A percentile compares a stretch with the other conserved stretches of the same genome.
Conservation (phyloP, 176 grass and related monocot genomes). For the Avena eriantha region DNA sequence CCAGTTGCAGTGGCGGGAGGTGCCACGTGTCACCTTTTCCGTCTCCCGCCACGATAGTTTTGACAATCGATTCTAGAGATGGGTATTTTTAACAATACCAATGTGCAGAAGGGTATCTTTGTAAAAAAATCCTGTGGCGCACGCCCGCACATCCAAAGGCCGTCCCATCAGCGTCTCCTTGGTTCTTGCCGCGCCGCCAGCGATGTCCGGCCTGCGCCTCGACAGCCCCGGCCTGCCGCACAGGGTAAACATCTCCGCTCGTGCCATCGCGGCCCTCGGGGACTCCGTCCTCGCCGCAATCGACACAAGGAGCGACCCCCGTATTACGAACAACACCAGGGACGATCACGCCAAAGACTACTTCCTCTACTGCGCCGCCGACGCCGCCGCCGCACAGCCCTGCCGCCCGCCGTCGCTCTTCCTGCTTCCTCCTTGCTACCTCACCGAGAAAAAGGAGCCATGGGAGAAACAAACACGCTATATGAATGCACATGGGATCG, state of each 20-base stretch:
- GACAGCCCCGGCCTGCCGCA: neutral
- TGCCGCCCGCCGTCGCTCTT: neutral
- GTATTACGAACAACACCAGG: too few species aligned
- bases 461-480: neutral
- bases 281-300: neutral
- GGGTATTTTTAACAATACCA: too few species aligned
- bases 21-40: too few species aligned
- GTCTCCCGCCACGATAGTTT: too few species aligned
- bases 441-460: neutral
- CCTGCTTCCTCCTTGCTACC: neutral
- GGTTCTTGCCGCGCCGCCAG: neutral
- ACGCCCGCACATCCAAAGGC: neutral
- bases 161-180: neutral
- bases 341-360: neutral
- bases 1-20: too few species aligned
- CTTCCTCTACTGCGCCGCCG: neutral
- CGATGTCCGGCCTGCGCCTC: neutral
- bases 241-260: neutral
- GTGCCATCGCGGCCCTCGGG: neutral
- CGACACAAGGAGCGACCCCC: neutral
- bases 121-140: neutral
- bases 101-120: too few species aligned
- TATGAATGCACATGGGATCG: neutral
- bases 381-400: neutral
- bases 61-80: too few species aligned